Evolutionary conservation across 768 basidiomycete genomes (phyloP), one percentile per base, ranked within the genome.

Genomic region (Leccinellum albellum): DNA sequence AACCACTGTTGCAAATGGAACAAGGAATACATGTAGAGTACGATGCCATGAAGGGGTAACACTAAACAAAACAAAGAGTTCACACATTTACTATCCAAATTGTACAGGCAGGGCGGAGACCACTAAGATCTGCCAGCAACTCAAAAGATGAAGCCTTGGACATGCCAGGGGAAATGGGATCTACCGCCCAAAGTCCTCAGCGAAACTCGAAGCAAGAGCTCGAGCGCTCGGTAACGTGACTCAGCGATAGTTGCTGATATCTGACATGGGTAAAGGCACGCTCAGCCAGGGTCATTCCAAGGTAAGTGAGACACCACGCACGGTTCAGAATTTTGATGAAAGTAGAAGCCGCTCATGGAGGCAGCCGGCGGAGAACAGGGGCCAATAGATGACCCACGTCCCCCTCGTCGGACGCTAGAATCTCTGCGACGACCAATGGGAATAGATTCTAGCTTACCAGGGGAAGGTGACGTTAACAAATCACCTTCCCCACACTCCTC

Each of bases 291-390:
- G 40, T 40, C 28, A 24, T 23, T 49, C 28, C 26, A 45, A 21
- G 29, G 44, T 29, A 54, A 49, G n/a, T 48, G 53, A 59, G 31
- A 60, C 21, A 32, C 7, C n/a, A 84, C 89, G 76, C 68, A 94
- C 91, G 91, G 91, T 67, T 92, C 91, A 54, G 91, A 94, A 70
- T 93, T 89, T 78, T 88, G 87, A 72, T 94, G 92, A 75, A 91
- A 95, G 73, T 95, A 96, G 75, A 91, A 95, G 35, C 94, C 91
- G 61, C 82, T 88, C 89, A 92, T 91, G 26, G 84, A 85, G 5
- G 89, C 90, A 50, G 82, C 68, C 7, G 83, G 77, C 47, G 76
- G 70, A 54, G 76, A 69, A 56, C 74, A 73, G 46, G 81, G 79
- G 35, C 78, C 75, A n/a, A 78, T 64, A 4, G 82, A 79, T 15